phyloP scores from a whole-genome alignment of 441 rosid genomes.

The Bruguiera hainesii region DNA sequence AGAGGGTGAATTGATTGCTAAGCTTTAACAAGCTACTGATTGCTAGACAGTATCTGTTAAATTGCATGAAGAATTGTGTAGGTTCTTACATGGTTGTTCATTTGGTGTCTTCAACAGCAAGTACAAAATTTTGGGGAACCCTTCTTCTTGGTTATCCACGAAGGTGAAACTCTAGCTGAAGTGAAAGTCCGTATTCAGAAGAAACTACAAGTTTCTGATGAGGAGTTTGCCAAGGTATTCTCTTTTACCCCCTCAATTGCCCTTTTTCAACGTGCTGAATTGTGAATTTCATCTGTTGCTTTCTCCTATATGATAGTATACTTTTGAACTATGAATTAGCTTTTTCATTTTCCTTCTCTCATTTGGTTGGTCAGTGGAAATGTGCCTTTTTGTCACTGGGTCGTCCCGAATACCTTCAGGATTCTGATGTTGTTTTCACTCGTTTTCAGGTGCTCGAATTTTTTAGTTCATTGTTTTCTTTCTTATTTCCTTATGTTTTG shows the following conservation, averaged over 20 bases:
- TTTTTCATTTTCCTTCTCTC: constrained; percentile 1
- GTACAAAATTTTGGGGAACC: constrained; percentile 97
- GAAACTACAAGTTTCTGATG: constrained; percentile 87
- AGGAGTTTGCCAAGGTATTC: constrained; percentile 81
- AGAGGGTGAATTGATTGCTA: constrained; percentile 15
- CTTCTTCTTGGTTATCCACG: constrained; percentile 90
- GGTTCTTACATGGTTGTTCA: constrained; percentile 1
- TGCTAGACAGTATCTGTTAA: constrained; percentile 10
- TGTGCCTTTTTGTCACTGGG: constrained; percentile 84
- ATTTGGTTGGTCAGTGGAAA: constrained; percentile 63
- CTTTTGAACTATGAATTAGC: background rate
- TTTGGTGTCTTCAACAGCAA: constrained; percentile 50
- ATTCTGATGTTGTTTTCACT: constrained; percentile 62
- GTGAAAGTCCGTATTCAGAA: constrained; percentile 74
- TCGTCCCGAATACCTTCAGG: constrained; percentile 85
- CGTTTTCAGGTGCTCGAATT: constrained; percentile 67
- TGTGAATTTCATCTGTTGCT: background rate
- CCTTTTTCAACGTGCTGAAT: too few relatives aligned
- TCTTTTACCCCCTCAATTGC: background rate
- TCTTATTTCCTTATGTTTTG: background rate
- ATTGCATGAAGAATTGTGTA: constrained; percentile 4
- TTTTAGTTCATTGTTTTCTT: background rate
- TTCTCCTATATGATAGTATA: background rate
- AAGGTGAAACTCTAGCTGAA: constrained; percentile 85
- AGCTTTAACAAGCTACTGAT: constrained; percentile 2